Base-by-base conservation (phyloP, 257 asterid genomes). In the Solanum sparsipilum region DNA sequence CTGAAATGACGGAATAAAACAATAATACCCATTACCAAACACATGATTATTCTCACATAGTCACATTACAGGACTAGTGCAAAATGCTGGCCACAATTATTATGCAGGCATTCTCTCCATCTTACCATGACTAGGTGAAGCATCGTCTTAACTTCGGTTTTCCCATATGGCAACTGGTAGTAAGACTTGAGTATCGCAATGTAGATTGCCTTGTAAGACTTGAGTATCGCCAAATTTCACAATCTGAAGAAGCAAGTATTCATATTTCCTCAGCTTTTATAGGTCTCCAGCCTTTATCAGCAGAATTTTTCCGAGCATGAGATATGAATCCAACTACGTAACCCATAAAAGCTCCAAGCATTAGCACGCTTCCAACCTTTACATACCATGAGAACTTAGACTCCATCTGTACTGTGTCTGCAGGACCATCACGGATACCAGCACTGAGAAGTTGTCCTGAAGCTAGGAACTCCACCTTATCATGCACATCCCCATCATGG, bases 401-500 rank as follows among this genome's bases (percentile, higher is more conserved):
- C 81, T 56, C 91, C 25, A 11, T 3, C 85, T 29, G 35, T 35
- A 75, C 87, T 84, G 13, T 13, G 3, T 63, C 85, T 9, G 31
- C 76, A 46, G 32, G 79, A 58, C 36, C 83, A 9, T 81, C 89
- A 21, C 39, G 89, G 60, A 4, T 35, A 65, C 32, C 91, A n/a
- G 96, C 96, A 52, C 86, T 93, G 79, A 88, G 65, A 88, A 91
- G 94, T 88, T 90, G 94, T 63, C 98, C 98, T 0, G 98, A 92
- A 34, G 98, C 98, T 94, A 92, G 34, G 85, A 96, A 94, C 91
- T 95, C 98, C 86, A 96, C 95, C 56, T n/a, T 85, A 81, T 95
- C 99, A 46, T 96, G 99, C 88, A 94, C 98, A 89, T 93, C 93
- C 0, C 98, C 99, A 6, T 95, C 98, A 76, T 96, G 98, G 87